phyloP scores from a whole-genome alignment of 2,329 filamentous ascomycete species.

The Botrytis tulipae region DNA sequence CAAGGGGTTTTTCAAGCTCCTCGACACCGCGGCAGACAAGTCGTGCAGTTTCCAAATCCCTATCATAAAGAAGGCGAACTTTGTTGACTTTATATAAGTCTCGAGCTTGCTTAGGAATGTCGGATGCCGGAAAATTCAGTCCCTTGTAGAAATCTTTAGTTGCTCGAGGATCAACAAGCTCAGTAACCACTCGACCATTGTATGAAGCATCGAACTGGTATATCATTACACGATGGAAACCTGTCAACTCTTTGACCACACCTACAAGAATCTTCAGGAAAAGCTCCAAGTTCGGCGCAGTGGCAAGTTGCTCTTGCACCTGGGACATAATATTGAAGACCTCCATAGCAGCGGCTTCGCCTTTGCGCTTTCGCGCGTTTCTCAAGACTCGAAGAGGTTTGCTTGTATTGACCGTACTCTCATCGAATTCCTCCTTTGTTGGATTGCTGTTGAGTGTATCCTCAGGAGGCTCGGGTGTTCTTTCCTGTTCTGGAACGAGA shows the following conservation, averaged over 20 bases:
- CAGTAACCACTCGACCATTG: slow-evolving; percentile 85
- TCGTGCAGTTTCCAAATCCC: slow-evolving; percentile 74
- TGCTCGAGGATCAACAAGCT: slow-evolving; percentile 75
- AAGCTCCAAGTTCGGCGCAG: slow-evolving; percentile 65
- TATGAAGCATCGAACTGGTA: slow-evolving; percentile 84
- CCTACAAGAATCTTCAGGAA: slow-evolving; percentile 82
- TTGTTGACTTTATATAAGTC: slow-evolving; percentile 92
- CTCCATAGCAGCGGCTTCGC: slow-evolving; percentile 78
- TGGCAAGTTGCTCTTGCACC: slow-evolving; percentile 80
- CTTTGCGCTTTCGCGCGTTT: slow-evolving; percentile 62
- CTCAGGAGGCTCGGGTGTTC: slow-evolving; percentile 61
- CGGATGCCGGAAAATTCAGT: slow-evolving; percentile 82
- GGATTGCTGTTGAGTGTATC: slow-evolving; percentile 73
- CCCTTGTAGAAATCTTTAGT: slow-evolving; percentile 85
- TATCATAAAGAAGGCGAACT: slow-evolving; percentile 81
- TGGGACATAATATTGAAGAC: slow-evolving; percentile 92
- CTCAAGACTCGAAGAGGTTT: slow-evolving; percentile 74
- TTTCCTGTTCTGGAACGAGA: slow-evolving; percentile 59
- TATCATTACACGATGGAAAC: slow-evolving; percentile 89
- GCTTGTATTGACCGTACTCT: slow-evolving; percentile 73
- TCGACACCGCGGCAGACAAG: slow-evolving; percentile 75
- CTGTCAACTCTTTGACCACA: slow-evolving; percentile 84
- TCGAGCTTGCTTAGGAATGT: slow-evolving; percentile 82
- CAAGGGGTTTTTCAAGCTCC: slow-evolving; percentile 72
- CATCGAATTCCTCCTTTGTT: slow-evolving; percentile 68